Evolutionary conservation across 768 basidiomycete genomes (phyloP).

Genomic region (Wakefieldia striispora): DNA sequence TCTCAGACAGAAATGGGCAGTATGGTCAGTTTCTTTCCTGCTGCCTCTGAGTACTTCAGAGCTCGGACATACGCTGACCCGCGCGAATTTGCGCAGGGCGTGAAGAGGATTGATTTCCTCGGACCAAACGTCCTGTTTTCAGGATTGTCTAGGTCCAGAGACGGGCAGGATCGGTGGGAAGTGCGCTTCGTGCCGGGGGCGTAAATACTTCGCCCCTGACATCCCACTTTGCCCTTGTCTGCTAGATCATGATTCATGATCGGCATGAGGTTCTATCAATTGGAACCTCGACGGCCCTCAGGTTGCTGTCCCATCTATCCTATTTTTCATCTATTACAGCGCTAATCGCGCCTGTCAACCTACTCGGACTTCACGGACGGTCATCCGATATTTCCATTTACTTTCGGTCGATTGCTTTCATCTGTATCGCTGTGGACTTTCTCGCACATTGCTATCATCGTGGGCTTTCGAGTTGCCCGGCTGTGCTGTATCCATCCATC

Average conservation of each 20-base stretch:
- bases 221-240: too few relatives aligned
- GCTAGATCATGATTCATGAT: slow-evolving; percentile 11
- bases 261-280: slow-evolving; percentile 9
- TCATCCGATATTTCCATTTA: slow-evolving; percentile 2
- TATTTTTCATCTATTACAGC: slow-evolving; percentile 19
- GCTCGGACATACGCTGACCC: slow-evolving; percentile 28
- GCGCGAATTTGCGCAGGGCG: slow-evolving; percentile 37
- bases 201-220: slow-evolving; percentile 7
- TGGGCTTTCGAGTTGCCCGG: slow-evolving; percentile 5
- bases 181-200: slow-evolving; percentile 22
- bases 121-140: slow-evolving; percentile 30
- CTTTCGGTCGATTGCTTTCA: slow-evolving; percentile 1
- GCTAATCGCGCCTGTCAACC: neutral
- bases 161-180: slow-evolving; percentile 30
- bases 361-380: slow-evolving; percentile 16
- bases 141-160: slow-evolving; percentile 28
- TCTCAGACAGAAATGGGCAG: slow-evolving; percentile 23
- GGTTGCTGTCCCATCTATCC: slow-evolving; percentile 4
- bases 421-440: slow-evolving; percentile 14
- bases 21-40: slow-evolving; percentile 22
- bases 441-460: slow-evolving; percentile 6
- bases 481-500: slow-evolving; percentile 16
- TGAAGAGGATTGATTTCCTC: slow-evolving; percentile 41
- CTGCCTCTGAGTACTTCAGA: slow-evolving; percentile 30
- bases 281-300: slow-evolving; percentile 9